Percentiles rank a stretch among this genome's conserved stretches.
Conservation (phyloP, 352 stramenopile genomes). For the Phytophthora europaea region DNA sequence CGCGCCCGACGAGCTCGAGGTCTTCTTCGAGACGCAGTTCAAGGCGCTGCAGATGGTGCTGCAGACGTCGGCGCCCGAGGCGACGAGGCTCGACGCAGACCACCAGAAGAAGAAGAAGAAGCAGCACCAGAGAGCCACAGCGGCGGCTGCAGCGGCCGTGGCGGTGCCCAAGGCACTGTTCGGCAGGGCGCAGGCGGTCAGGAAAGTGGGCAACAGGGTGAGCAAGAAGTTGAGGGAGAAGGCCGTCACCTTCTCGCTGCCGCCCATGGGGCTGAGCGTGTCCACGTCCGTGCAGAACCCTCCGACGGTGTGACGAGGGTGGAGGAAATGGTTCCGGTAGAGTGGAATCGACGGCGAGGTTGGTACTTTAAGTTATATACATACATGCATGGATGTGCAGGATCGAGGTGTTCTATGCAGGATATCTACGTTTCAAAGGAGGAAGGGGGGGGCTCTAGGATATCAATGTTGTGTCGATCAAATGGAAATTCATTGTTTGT, state of each 20-base stretch:
- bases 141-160: conserved; percentile 23
- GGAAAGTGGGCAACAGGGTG: conserved; percentile 66
- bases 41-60: conserved; percentile 63
- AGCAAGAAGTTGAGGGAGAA: conserved; percentile 75
- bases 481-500: background rate
- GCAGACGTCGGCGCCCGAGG: conserved; percentile 34
- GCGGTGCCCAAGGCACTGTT: conserved; percentile 64
- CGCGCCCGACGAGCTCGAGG: conserved; percentile 67
- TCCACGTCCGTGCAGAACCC: conserved; percentile 68
- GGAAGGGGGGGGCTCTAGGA: background rate
- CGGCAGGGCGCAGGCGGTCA: conserved; percentile 64
- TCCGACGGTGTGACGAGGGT: conserved; percentile 34
- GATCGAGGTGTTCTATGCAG: background rate
- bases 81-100: conserved; percentile 18
- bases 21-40: conserved; percentile 79
- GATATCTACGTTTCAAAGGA: background rate
- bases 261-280: conserved; percentile 74
- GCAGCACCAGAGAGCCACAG: conserved; percentile 20
- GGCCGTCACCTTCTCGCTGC: conserved; percentile 77
- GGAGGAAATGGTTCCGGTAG: conserved; percentile 10
- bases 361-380: conserved; percentile 34
- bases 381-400: background rate
- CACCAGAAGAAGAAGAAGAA: conserved; percentile 17
- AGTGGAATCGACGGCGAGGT: conserved; percentile 3
- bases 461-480: background rate